These are phyloP conservation scores for barrel medic (Medicago truncatula) DNA, from an alignment of 306 rosid genomes.

Conservation along the genomic window MtrunA17r5.0-ANR NC_053048.1:41056501-41057000, in stretches of 20 bases:
- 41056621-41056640: background rate
- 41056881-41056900: no score
- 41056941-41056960: background rate
- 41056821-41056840: constrained; percentile 7
- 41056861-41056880: constrained; percentile 5
- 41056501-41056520: constrained; percentile 15
- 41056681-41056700: constrained; percentile 15
- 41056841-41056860: constrained; percentile 19
- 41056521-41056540: background rate
- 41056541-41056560: background rate
- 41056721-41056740: constrained; percentile 11
- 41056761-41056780: background rate
- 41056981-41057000: background rate
- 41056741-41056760: constrained; percentile 22
- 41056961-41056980: no score
- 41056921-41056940: no score
- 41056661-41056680: constrained; percentile 31
- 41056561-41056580: constrained; percentile 12
- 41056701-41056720: constrained; percentile 30
- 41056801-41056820: background rate
- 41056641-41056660: constrained; percentile 2
- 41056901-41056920: no score
- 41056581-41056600: constrained; percentile 1
- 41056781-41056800: constrained; percentile 17
- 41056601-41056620: constrained; percentile 18